These are phyloP conservation scores for Tilletia setariae DNA, from an alignment of 1,284 basidiomycete species.

Conservation along the genomic window DNA sequence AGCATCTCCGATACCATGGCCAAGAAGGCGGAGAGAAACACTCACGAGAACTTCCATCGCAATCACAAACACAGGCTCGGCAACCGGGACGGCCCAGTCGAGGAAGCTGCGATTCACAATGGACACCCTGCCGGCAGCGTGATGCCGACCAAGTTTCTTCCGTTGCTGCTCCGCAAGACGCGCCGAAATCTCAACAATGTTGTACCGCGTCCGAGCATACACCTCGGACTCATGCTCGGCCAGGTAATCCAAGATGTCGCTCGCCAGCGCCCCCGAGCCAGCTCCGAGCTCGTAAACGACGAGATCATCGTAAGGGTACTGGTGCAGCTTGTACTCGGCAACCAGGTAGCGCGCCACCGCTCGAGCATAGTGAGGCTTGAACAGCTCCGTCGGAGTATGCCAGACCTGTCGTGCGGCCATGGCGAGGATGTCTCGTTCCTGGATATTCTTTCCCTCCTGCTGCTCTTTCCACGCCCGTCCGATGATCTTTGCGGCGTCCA, in stretches of 20 bases:
- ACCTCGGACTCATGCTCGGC: conserved; percentile 78
- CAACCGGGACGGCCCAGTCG: conserved; percentile 73
- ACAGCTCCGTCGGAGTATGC: conserved; percentile 98
- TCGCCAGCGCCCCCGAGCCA: conserved; percentile 89
- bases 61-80: conserved; percentile 84
- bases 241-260: conserved; percentile 80
- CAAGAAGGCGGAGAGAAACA: conserved; percentile 15
- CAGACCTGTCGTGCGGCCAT: conserved; percentile 78
- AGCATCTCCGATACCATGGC: neutral
- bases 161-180: conserved; percentile 73
- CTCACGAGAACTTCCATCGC: conserved; percentile 91
- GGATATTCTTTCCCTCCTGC: conserved; percentile 27
- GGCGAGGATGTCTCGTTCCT: conserved; percentile 40
- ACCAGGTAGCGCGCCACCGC: conserved; percentile 84
- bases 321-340: conserved; percentile 84
- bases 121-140: conserved; percentile 61
- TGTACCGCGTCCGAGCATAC: conserved; percentile 82
- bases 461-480: conserved; percentile 50
- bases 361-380: conserved; percentile 92
- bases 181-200: conserved; percentile 87
- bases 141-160: conserved; percentile 35
- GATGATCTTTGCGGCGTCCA: conserved; percentile 34
- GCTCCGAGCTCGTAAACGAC: conserved; percentile 96
- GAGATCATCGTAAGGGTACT: conserved; percentile 92
- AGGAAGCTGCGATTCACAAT: conserved; percentile 82